phyloP scores from a whole-genome alignment of 2,329 filamentous ascomycete genomes.

The Cytospora mali region DNA sequence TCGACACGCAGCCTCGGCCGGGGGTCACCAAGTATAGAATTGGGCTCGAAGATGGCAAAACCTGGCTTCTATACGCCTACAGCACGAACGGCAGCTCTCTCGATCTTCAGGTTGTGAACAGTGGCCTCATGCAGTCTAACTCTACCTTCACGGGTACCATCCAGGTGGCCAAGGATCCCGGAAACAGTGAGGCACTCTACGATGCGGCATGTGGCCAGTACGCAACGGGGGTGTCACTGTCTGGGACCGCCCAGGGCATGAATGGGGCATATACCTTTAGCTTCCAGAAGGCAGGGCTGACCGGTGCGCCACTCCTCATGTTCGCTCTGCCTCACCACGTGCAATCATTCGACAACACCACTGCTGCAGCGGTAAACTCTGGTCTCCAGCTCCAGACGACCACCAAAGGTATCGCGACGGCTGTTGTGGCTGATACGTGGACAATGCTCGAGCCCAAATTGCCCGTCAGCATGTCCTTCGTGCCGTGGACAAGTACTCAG shows the following conservation, averaged over 20 bases:
- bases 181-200: constrained; percentile 66
- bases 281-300: constrained; percentile 72
- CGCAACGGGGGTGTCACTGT: constrained; percentile 63
- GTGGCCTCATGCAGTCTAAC: constrained; percentile 65
- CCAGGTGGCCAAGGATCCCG: constrained; percentile 80
- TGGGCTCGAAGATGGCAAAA: constrained; percentile 68
- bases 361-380: constrained; percentile 52
- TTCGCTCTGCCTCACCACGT: constrained; percentile 88
- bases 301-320: constrained; percentile 69
- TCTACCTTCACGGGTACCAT: constrained; percentile 74
- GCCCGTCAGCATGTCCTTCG: constrained; percentile 74
- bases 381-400: constrained; percentile 71
- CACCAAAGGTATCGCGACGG: constrained; percentile 80
- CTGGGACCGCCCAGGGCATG: constrained; percentile 61
- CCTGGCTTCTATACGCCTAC: constrained; percentile 81
- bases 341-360: constrained; percentile 67
- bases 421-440: constrained; percentile 73
- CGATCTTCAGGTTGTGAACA: constrained; percentile 69
- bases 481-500: constrained; percentile 69
- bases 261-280: constrained; percentile 72
- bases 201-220: constrained; percentile 79
- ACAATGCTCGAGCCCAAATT: constrained; percentile 76
- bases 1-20: constrained; percentile 58
- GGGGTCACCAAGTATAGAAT: constrained; percentile 77
- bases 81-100: constrained; percentile 61